Evolutionary conservation across 1,139 yeast species (phyloP).

Genomic region (Pichiaceae sp.): DNA sequence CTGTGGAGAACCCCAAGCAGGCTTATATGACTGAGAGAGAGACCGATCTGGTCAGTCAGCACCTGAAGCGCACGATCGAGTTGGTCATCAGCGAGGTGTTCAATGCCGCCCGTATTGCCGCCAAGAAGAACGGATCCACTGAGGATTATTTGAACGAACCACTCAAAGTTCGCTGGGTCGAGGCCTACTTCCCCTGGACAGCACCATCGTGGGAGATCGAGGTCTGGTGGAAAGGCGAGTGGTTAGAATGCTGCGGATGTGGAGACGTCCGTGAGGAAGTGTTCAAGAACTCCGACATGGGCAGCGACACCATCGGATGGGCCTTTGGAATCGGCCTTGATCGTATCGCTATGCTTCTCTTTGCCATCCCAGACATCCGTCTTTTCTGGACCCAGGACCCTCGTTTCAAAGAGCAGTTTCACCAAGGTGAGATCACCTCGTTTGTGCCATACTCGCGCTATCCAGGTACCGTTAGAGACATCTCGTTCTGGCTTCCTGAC

Average conservation of each 20-base stretch:
- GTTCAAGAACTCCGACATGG: conserved; percentile 60
- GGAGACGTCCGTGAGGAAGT: conserved; percentile 84
- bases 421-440: conserved; percentile 52
- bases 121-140: conserved; percentile 56
- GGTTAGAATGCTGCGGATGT: conserved; percentile 97
- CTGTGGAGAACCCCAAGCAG: conserved; percentile 69
- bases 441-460: conserved; percentile 87
- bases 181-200: conserved; percentile 97
- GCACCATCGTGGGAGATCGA: conserved; percentile 98
- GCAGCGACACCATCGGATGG: conserved; percentile 70
- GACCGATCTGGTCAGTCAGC: conserved; percentile 60
- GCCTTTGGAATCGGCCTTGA: conserved; percentile 97
- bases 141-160: conserved; percentile 64
- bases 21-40: conserved; percentile 62
- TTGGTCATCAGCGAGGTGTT: conserved; percentile 77
- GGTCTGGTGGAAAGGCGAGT: conserved; percentile 98
- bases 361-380: conserved; percentile 92
- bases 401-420: conserved; percentile 68
- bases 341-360: conserved; percentile 89
- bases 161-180: conserved; percentile 87
- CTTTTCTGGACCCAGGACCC: conserved; percentile 86
- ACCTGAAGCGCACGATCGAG: conserved; percentile 81
- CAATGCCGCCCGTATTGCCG: conserved; percentile 62
- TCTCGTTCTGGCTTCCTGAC: conserved; percentile 80
- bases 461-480: conserved; percentile 81